Evolutionary conservation across 306 rosid species (phyloP).

Genomic region (Fagus sylvatica): DNA sequence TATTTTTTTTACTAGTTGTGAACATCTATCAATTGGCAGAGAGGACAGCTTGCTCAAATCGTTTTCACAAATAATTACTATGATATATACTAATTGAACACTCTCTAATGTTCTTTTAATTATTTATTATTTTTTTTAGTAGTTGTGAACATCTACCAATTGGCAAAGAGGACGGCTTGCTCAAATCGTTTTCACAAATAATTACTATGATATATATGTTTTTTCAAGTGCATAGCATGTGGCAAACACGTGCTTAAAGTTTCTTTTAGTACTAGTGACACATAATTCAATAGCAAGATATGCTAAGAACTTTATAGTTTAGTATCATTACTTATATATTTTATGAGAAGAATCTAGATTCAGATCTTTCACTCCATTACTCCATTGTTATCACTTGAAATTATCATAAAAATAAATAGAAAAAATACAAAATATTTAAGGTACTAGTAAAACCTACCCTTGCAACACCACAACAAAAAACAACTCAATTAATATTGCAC

Average conservation of each 20-base stretch:
- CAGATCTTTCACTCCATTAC: too few relatives aligned
- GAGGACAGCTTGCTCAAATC: slow-evolving; percentile 20
- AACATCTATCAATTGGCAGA: not conserved
- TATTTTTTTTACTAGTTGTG: not conserved
- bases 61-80: slow-evolving; percentile 13
- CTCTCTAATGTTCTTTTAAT: not conserved
- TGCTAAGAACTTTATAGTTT: too few relatives aligned
- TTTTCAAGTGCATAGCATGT: slow-evolving; percentile 10
- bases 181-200: slow-evolving; percentile 27
- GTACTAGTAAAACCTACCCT: not conserved
- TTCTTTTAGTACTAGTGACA: not conserved
- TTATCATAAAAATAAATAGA: too few relatives aligned
- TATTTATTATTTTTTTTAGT: not conserved
- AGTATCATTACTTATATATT: too few relatives aligned
- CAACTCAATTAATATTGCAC: too few relatives aligned
- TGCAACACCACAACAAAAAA: too few relatives aligned
- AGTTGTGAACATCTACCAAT: not conserved
- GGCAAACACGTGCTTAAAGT: slow-evolving; percentile 5
- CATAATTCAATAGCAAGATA: not conserved
- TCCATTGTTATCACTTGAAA: too few relatives aligned
- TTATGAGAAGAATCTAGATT: too few relatives aligned
- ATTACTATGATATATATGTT: not conserved
- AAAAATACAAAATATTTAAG: too few relatives aligned
- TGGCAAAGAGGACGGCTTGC: not conserved
- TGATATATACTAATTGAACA: not conserved